Percentiles rank a stretch among this genome's conserved stretches.
These are phyloP conservation scores for Starmerella ratchasimensis DNA, from an alignment of 805 yeast species.

Conservation along the genomic window DNA sequence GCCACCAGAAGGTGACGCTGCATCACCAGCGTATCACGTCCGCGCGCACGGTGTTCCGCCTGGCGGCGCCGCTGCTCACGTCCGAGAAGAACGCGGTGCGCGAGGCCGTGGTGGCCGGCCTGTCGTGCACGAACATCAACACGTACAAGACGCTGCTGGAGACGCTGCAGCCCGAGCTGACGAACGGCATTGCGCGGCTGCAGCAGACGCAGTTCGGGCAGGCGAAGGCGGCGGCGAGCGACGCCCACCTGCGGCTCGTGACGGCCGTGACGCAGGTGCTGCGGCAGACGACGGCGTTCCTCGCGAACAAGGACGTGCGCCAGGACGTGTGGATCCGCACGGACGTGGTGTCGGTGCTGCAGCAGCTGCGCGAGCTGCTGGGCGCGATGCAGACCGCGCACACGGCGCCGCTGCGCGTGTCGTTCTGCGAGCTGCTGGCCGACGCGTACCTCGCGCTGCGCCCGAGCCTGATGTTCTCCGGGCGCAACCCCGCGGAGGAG, in stretches of 20 bases:
- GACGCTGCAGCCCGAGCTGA: conserved; percentile 48
- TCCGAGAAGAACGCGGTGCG: conserved; percentile 56
- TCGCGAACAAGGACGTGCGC: conserved; percentile 37
- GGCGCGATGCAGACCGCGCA: conserved; percentile 38
- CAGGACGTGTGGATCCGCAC: conserved; percentile 57
- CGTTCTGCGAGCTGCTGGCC: conserved; percentile 66
- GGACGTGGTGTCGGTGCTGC: conserved; percentile 35
- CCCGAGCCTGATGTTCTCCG: conserved; percentile 16
- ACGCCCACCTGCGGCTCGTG: conserved; percentile 30
- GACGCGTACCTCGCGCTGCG: conserved; percentile 39
- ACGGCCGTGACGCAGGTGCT: conserved; percentile 70
- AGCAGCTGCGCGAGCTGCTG: conserved; percentile 20
- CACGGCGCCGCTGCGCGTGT: conserved; percentile 5
- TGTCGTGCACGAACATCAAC: conserved; percentile 81
- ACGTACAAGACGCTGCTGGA: conserved; percentile 73
- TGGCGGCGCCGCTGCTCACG: conserved; percentile 70
- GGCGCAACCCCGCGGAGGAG: conserved; percentile 30
- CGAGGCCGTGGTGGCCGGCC: conserved; percentile 79
- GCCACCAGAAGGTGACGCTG: conserved; percentile 64
- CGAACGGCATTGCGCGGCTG: conserved; percentile 31
- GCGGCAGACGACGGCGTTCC: conserved; percentile 52
- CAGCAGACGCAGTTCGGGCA: conserved; percentile 7
- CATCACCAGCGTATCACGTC: conserved; percentile 89
- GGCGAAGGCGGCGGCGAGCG: conserved; percentile 1
- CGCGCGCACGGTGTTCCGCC: conserved; percentile 74